Conservation (phyloP, 169 alveolate genomes). For the Cryptosporidium xiaoi region DNA sequence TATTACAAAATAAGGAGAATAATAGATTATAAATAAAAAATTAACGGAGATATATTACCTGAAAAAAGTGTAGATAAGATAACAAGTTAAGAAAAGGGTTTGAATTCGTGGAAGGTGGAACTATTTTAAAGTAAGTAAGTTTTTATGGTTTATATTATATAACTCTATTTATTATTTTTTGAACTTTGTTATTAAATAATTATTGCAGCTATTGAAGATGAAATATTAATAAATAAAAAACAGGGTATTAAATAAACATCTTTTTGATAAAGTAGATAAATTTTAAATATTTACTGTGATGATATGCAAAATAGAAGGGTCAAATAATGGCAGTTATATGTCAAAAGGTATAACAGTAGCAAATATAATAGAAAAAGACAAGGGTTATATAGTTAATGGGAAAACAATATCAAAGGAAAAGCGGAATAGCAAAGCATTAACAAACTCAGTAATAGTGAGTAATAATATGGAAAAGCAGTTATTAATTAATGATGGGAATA, state of each 20-base stretch:
- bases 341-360: slow-evolving; percentile 12
- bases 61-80: too few species aligned
- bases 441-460: background rate
- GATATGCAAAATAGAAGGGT: slow-evolving; percentile 59
- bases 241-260: background rate
- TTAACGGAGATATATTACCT: too few species aligned
- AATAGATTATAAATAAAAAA: too few species aligned
- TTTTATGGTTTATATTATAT: too few species aligned
- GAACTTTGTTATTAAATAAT: too few species aligned
- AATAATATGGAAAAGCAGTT: background rate
- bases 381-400: background rate
- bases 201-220: background rate
- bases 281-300: slow-evolving; percentile 9
- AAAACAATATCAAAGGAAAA: background rate
- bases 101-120: too few species aligned
- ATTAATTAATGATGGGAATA: background rate
- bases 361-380: slow-evolving; percentile 14
- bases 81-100: too few species aligned
- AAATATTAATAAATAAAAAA: slow-evolving; percentile 6
- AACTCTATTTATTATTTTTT: too few species aligned
- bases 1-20: too few species aligned
- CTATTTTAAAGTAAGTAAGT: too few species aligned
- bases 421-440: background rate
- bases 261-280: background rate
- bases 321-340: slow-evolving; percentile 38